Conservation (phyloP, 352 stramenopile species). For the Phytophthora aleatoria region DNA sequence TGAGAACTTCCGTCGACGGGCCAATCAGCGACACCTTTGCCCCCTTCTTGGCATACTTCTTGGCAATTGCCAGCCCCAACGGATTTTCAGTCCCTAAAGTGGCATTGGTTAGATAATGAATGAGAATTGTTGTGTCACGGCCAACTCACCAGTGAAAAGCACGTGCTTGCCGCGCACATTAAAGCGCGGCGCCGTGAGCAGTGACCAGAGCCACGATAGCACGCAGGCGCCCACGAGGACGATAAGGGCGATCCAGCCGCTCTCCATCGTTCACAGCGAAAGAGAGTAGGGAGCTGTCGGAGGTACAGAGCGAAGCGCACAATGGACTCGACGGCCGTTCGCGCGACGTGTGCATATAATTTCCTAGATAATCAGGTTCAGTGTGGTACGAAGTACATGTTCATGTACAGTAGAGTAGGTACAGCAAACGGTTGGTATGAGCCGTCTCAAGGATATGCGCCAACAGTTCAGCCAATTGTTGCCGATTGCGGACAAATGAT, state of each 20-base stretch:
- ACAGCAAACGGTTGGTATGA: neutral
- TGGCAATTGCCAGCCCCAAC: conserved; percentile 63
- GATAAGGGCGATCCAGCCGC: conserved; percentile 45
- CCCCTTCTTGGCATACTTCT: conserved; percentile 54
- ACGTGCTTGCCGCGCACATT: conserved; percentile 59
- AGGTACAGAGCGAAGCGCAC: neutral
- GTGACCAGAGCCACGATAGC: conserved; percentile 56
- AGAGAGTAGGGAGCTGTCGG: neutral
- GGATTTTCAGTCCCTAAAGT: conserved; percentile 41
- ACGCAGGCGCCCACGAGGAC: conserved; percentile 43
- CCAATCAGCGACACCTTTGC: conserved; percentile 64
- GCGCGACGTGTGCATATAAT: conserved; percentile 1
- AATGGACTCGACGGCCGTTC: neutral
- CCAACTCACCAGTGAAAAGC: conserved; percentile 50
- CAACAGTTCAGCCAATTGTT: neutral
- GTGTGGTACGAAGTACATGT: neutral
- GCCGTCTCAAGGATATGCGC: conserved; percentile 8
- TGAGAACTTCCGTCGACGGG: conserved; percentile 39
- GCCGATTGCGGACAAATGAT: conserved; percentile 8
- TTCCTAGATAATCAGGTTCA: conserved; percentile 12
- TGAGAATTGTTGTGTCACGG: neutral
- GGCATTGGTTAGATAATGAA: conserved; percentile 11
- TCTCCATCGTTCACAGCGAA: conserved; percentile 20
- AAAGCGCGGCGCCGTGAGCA: conserved; percentile 50
- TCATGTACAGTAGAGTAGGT: neutral